Evolutionary conservation across 148 eudicot genomes (phyloP).

Genomic region (Talinum fruticosum): DNA sequence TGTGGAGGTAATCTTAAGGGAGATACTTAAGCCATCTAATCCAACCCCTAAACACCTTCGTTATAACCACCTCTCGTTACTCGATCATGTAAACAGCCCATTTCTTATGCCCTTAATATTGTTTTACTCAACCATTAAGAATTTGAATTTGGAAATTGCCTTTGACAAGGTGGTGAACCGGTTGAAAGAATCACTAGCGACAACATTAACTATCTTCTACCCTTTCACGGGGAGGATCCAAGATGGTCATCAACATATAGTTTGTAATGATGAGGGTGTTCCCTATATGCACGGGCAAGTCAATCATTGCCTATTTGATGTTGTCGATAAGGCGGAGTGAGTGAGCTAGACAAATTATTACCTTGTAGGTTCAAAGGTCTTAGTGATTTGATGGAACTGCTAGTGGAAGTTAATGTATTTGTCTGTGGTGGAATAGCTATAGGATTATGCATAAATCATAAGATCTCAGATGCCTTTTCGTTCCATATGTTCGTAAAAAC

Average conservation of each 20-base stretch:
- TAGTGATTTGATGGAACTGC: neutral
- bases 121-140: constrained; percentile 9
- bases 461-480: neutral
- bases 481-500: too few species aligned
- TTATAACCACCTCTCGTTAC: neutral
- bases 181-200: constrained; percentile 15
- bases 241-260: neutral
- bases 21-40: constrained; percentile 4
- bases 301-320: too few species aligned
- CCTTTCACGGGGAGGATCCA: constrained; percentile 28
- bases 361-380: neutral
- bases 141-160: neutral
- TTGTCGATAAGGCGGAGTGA: too few species aligned
- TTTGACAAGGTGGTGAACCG: neutral
- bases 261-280: constrained; percentile 30
- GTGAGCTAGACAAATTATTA: too few species aligned
- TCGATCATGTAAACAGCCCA: neutral
- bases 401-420: constrained; percentile 1
- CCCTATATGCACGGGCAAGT: too few species aligned
- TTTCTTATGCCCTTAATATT: neutral
- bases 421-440: too few species aligned
- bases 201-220: constrained; percentile 20
- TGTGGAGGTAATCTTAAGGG: neutral
- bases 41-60: too few species aligned
- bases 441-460: neutral